Base-by-base conservation (phyloP, 352 stramenopile species). In the Globisporangium cystogenes region DNA sequence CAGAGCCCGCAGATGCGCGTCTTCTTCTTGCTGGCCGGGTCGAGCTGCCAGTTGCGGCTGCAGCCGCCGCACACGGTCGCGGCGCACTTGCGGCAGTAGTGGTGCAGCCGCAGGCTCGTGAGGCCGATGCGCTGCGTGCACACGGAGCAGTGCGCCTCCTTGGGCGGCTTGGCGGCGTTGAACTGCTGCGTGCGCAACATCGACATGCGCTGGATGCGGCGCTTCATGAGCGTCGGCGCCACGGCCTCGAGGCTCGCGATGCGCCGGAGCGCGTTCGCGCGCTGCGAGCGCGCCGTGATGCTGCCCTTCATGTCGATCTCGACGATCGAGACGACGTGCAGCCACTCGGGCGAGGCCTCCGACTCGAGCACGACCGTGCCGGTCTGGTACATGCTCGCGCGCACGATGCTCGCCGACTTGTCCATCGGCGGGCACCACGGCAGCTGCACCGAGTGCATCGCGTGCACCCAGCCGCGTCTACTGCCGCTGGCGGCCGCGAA, bases 361-460 rank as follows among this genome's bases (percentile, higher is more conserved):
- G 67, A 62, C 51, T 76, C 67, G 31, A 82, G 41, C 21, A 59
- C 74, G 31, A 82, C 51, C 7, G 72, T 48, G 0, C 72, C 72
- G 1, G 64, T 68, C 20, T 65, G 70, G 39, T 71, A 74, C 35
- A 80, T 64, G 7, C 44, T 56, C 7, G 58, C 68, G 14, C 72
- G 72, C 14, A 76, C 58, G 37, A 73, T 55, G 59, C 55, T 55
- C 27, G 68, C 54, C 0, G 51, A 45, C 45, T 68, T 65, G 21
- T 73, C 63, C 18, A 82, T 57, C 35, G 68, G 45, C 27, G 72
- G 70, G 50, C 68, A 82, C 49, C 67, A 78, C 16, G 73, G 66
- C 20, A 86, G 62, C 45, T 81, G 72, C 45, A 86, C 76, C 39
- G 75, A 86, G 53, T 86, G 75, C 55, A 86, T 68, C 48, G 63